Evolutionary conservation across 495 filamentous ascomycete genomes (phyloP).

Genomic region (Bryoglossum gracile): DNA sequence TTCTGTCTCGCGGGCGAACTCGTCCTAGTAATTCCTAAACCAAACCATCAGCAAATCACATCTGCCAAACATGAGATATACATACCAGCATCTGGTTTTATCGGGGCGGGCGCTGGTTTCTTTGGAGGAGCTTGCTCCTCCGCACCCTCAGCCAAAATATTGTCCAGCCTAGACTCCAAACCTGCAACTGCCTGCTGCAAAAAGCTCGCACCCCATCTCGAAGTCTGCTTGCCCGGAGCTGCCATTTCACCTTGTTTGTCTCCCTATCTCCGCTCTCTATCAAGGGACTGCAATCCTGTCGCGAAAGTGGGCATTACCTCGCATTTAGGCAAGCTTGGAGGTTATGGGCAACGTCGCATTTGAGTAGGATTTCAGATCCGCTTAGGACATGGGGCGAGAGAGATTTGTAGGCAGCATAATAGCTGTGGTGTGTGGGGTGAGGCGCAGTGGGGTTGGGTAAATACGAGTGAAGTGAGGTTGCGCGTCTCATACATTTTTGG

Average conservation of each 20-base stretch:
- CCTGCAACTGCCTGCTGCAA: conserved; percentile 88
- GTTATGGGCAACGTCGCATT: too few relatives aligned
- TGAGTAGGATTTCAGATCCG: not conserved
- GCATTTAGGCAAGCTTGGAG: too few relatives aligned
- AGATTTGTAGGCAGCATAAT: too few relatives aligned
- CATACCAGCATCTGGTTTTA: conserved; percentile 23
- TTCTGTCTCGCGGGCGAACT: conserved; percentile 52
- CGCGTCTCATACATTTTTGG: not conserved
- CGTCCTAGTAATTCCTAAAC: conserved; percentile 37
- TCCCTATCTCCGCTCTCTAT: too few relatives aligned
- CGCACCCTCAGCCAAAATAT: conserved; percentile 80
- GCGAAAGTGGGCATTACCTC: too few relatives aligned
- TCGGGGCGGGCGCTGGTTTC: conserved; percentile 14
- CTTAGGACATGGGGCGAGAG: not conserved
- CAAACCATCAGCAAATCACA: not conserved
- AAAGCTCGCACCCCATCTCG: conserved; percentile 77
- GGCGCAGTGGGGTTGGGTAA: not conserved
- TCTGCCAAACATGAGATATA: not conserved
- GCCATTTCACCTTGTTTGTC: conserved; percentile 27
- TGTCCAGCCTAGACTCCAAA: conserved; percentile 88
- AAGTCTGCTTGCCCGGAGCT: conserved; percentile 34
- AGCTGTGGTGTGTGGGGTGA: too few relatives aligned
- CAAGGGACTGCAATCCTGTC: too few relatives aligned
- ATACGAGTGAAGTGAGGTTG: not conserved
- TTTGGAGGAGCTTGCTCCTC: conserved; percentile 3